Percentiles rank a stretch among this genome's conserved stretches.
Conservation (phyloP, 805 yeast species). For the Starmerella asiatica region DNA sequence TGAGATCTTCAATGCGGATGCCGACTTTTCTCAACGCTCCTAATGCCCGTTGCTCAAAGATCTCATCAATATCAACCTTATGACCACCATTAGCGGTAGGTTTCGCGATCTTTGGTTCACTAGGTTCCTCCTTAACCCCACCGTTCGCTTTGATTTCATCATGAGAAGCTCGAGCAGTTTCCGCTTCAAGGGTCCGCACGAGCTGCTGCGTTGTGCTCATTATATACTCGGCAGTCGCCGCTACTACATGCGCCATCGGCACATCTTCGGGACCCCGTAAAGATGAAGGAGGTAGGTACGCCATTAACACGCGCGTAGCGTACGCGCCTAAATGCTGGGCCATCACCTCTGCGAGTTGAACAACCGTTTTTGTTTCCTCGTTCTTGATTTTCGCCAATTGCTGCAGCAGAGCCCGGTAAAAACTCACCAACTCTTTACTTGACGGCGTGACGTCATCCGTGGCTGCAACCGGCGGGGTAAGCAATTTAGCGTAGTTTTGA, state of each 20-base stretch:
- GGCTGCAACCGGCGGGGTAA: slow-evolving; percentile 28
- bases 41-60: slow-evolving; percentile 13
- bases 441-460: slow-evolving; percentile 57
- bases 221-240: slow-evolving; percentile 86
- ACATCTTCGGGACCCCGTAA: slow-evolving; percentile 44
- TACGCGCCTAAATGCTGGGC: slow-evolving; percentile 52
- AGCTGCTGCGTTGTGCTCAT: slow-evolving; percentile 64
- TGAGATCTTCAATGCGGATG: slow-evolving; percentile 22
- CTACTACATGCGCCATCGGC: slow-evolving; percentile 50
- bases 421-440: slow-evolving; percentile 72
- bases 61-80: slow-evolving; percentile 3
- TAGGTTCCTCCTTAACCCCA: neutral
- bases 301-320: slow-evolving; percentile 37
- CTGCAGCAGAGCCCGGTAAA: slow-evolving; percentile 55
- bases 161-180: slow-evolving; percentile 2
- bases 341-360: slow-evolving; percentile 45
- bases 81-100: neutral
- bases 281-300: slow-evolving; percentile 33
- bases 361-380: slow-evolving; percentile 28
- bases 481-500: slow-evolving; percentile 39
- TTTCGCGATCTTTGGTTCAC: neutral
- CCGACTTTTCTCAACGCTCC: slow-evolving; percentile 12
- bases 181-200: slow-evolving; percentile 34
- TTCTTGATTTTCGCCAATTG: slow-evolving; percentile 52
- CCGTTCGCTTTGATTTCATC: neutral